Evolutionary conservation across 352 stramenopile species (phyloP).

Genomic region (Pythium aquatile): DNA sequence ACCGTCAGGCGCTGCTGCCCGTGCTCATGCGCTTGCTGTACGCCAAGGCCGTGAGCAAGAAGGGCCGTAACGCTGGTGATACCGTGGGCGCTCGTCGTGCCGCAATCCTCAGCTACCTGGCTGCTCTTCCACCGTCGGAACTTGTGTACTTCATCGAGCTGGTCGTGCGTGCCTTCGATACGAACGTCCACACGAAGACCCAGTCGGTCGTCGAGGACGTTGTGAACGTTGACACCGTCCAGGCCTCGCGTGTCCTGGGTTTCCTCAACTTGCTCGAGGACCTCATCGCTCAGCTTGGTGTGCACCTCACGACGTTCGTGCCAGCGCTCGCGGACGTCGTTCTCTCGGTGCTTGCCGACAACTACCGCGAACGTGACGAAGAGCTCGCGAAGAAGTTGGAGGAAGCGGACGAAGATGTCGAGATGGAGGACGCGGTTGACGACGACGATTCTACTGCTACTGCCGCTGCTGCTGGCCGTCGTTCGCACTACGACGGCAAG

Average conservation of each 20-base stretch:
- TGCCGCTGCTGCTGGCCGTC: conserved; percentile 6
- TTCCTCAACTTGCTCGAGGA: conserved; percentile 91
- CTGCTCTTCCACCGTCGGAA: conserved; percentile 69
- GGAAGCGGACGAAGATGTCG: conserved; percentile 28
- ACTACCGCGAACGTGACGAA: conserved; percentile 33
- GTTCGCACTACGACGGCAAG: conserved; percentile 12
- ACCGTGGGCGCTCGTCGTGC: conserved; percentile 84
- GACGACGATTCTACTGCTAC: conserved; percentile 13
- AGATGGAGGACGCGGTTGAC: conserved; percentile 24
- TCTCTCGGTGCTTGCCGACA: conserved; percentile 66
- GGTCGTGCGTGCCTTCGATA: conserved; percentile 85
- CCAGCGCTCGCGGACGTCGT: conserved; percentile 73
- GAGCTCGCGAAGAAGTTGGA: conserved; percentile 28
- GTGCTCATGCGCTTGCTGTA: conserved; percentile 89
- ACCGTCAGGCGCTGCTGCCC: conserved; percentile 76
- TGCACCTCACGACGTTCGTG: conserved; percentile 83
- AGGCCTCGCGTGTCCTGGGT: conserved; percentile 76
- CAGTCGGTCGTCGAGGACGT: conserved; percentile 4
- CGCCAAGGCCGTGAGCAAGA: conserved; percentile 89
- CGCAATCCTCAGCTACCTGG: conserved; percentile 89
- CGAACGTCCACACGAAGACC: conserved; percentile 26
- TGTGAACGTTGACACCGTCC: conserved; percentile 51
- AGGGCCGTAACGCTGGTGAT: conserved; percentile 77
- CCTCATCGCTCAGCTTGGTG: conserved; percentile 82
- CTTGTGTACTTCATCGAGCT: conserved; percentile 87